phyloP scores from a whole-genome alignment of 129 eudicot species.

The Centaurea solstitialis region DNA sequence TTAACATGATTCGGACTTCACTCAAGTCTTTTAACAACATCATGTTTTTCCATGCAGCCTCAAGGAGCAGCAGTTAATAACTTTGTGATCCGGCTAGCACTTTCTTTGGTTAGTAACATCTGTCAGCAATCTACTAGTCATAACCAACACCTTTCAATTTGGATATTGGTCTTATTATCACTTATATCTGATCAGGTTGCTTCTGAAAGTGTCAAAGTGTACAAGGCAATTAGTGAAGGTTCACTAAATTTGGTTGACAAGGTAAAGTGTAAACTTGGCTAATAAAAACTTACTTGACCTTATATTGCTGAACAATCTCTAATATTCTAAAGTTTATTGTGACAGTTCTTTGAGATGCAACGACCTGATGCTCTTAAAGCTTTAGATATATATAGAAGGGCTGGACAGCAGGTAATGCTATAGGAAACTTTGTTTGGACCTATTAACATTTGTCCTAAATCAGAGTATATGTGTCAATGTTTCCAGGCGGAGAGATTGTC shows the following conservation, averaged over 20 bases:
- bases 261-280: conserved; percentile 36
- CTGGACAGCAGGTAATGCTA: conserved; percentile 71
- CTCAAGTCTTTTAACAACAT: not conserved
- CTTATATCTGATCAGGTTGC: conserved; percentile 54
- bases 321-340: not conserved
- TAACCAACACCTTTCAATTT: conserved; percentile 1
- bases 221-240: conserved; percentile 82
- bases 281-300: not conserved
- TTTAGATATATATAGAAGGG: conserved; percentile 76
- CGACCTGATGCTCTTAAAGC: conserved; percentile 70
- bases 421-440: not conserved
- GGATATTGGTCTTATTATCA: not conserved
- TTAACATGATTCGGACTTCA: not conserved
- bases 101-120: conserved; percentile 65
- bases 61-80: conserved; percentile 86
- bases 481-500: conserved; percentile 76
- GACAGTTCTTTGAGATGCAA: conserved; percentile 97
- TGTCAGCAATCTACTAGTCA: not conserved
- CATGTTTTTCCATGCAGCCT: conserved; percentile 57
- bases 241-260: conserved; percentile 81
- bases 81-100: conserved; percentile 76
- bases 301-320: not conserved
- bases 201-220: conserved; percentile 77
- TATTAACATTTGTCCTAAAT: not conserved
- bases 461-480: not conserved